These are phyloP conservation scores for Letharia columbiana DNA, from an alignment of 495 filamentous ascomycete genomes.

Conservation along the genomic window DNA sequence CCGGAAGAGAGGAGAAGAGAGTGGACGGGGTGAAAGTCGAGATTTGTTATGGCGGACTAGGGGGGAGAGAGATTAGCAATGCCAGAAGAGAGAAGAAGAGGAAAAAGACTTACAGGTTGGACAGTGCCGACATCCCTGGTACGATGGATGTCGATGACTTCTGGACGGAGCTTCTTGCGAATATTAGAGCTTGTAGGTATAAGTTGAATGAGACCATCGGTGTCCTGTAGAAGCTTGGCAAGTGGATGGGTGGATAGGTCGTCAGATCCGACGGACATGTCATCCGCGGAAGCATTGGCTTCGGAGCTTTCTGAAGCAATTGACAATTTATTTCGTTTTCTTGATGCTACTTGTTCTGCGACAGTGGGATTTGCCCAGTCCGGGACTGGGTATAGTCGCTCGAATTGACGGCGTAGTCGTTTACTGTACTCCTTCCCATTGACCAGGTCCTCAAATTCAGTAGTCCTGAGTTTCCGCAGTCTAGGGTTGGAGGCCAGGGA, in stretches of 20 bases:
- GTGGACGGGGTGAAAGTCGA: conserved; percentile 80
- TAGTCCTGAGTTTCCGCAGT: conserved; percentile 69
- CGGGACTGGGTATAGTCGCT: conserved; percentile 69
- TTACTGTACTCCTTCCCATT: conserved; percentile 76
- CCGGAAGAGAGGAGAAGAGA: conserved; percentile 86
- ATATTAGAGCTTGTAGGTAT: conserved; percentile 32
- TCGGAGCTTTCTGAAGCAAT: conserved; percentile 41
- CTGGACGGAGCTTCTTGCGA: conserved; percentile 64
- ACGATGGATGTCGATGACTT: conserved; percentile 76
- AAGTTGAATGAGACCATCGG: conserved; percentile 45
- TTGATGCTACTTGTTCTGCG: conserved; percentile 29
- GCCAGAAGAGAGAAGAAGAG: not conserved
- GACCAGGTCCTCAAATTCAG: conserved; percentile 76
- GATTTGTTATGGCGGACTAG: conserved; percentile 69
- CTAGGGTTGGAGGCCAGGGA: conserved; percentile 66
- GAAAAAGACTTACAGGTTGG: conserved; percentile 44
- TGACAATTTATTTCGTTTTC: conserved; percentile 43
- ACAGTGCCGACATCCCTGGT: conserved; percentile 53
- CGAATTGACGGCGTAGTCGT: conserved; percentile 71
- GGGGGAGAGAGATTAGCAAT: conserved; percentile 36
- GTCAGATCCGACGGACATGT: conserved; percentile 46
- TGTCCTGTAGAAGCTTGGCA: conserved; percentile 66
- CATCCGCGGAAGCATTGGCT: conserved; percentile 50
- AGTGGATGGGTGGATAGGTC: conserved; percentile 63
- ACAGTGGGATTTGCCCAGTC: conserved; percentile 60